Base-by-base conservation (phyloP, 2,329 filamentous ascomycete species). In the Colletotrichum trifolii region DNA sequence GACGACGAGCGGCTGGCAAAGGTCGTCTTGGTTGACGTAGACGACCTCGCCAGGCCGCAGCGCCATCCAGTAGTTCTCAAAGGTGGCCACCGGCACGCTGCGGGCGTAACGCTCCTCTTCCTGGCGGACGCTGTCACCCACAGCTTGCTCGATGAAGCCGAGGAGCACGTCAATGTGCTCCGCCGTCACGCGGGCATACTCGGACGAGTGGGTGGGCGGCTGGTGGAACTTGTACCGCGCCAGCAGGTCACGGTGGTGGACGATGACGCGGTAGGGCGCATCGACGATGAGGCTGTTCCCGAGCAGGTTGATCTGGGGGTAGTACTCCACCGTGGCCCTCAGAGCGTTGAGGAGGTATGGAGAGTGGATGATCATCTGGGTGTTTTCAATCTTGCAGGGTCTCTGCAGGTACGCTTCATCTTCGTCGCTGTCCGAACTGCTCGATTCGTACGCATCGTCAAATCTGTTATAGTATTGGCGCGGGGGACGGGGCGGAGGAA, bases 191-290 rank as follows among this genome's bases (percentile, higher is more conserved):
- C 69, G 69, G 2, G 74, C 73, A 60, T 82, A 83, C 65, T 81
- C 79, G 2, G 72, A 69, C 49, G 76, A 73, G 65, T 85, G 83
- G 3, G 66, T 71, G 2, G 67, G 67, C 1, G 80, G 81, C 68
- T 85, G 81, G 13, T 76, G 72, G 56, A 73, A 66, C 54, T 76
- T 79, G 76, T 82, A 83, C 5, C 60, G 65, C 7, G 75, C 74
- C 8, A 87, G 76, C 25, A 80, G 81, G 3, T 72, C 69, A 11
- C 76, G 76, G 67, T 84, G 80, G 64, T 85, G 83, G 48, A 81
- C 75, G 12, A 87, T 74, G n/a, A 82, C 73, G 6, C 73, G 73
- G 69, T 84, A 86, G 2, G 84, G 85, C 4, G 79, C 77, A 15
- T 74, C 74, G 66, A 85, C 75, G 34, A 69, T 71, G 58, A 82